Evolutionary conservation across 768 basidiomycete species (phyloP), one percentile per base, ranked within the genome.

Genomic region (Podaxis carcinomalis): DNA sequence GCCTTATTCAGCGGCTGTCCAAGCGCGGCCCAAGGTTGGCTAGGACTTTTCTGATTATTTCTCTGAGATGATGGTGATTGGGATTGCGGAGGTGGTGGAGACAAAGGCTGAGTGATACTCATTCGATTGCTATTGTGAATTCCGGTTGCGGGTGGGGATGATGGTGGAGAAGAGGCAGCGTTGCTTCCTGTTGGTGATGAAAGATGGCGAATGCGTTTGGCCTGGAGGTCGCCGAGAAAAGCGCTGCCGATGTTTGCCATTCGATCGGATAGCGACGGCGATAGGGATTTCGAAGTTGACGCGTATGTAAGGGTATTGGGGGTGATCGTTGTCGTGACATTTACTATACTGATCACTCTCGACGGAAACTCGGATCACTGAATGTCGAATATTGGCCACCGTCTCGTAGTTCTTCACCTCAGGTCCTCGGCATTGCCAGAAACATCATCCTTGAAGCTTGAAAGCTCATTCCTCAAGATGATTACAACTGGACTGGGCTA

Each of bases 201-300:
- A 11, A 89, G 72, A 44, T 87, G 73, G 44, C 89, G 85, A 65
- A 81, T 79, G 63, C 88, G 86, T 69, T 84, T 83, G 6, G 63
- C 63, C 44, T 60, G 59, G 32, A 85, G 72, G 75, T 93, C 92
- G 59, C 91, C 92, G 57, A 93, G 79, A 73, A 93, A 93, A 23
- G 89, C 90, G 68, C 88, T 90, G 53, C 91, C 90, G 57, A 92
- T 81, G 65, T 71, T 77, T 51, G 84, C 74, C 84, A 84, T 83
- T 35, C 13, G 36, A 28, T n/a, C 19, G 47, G 47, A 10, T 11
- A 47, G 21, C 13, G 47, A 49, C 21, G 25, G 14, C 9, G 42
- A 44, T 44, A 19, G 16, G 39, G 39, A 40, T 14, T 40, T 40
- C 39, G 46, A 47, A 47, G 47, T 49, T 49, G 47, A 49, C 25